A percentile compares a stretch with the other conserved stretches of the same genome.
Evolutionary conservation across 1,284 basidiomycete species (phyloP).

Genomic region (Ustilago vetiveriae): DNA sequence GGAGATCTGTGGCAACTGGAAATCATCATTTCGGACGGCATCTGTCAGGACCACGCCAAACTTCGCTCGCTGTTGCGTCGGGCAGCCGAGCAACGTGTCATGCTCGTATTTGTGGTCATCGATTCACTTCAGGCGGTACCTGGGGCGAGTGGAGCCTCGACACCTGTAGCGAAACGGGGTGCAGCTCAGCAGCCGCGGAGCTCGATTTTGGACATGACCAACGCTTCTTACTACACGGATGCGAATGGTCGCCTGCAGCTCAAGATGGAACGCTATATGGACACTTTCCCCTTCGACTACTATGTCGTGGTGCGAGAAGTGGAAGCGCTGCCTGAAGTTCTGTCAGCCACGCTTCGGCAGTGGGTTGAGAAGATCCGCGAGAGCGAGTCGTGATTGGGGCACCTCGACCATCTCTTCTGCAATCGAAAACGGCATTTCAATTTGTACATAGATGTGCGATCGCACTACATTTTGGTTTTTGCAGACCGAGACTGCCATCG

Average conservation of each 20-base stretch:
- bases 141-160: slow-evolving; percentile 26
- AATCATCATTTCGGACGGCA: slow-evolving; percentile 98
- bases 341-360: slow-evolving; percentile 90
- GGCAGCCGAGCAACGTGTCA: slow-evolving; percentile 88
- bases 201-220: slow-evolving; percentile 92
- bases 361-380: slow-evolving; percentile 70
- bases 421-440: no score
- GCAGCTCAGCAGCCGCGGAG: slow-evolving; percentile 70
- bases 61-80: slow-evolving; percentile 82
- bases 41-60: slow-evolving; percentile 93
- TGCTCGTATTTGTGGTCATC: slow-evolving; percentile 96
- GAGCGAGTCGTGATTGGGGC: slow-evolving; percentile 24
- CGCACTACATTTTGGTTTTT: no score
- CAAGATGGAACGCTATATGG: slow-evolving; percentile 83
- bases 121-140: slow-evolving; percentile 76
- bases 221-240: slow-evolving; percentile 83
- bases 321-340: slow-evolving; percentile 88
- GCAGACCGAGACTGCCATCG: no score
- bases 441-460: no score
- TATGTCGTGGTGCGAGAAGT: slow-evolving; percentile 92
- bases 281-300: slow-evolving; percentile 98
- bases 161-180: slow-evolving; percentile 1
- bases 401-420: no score
- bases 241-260: slow-evolving; percentile 80
- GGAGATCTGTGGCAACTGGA: slow-evolving; percentile 95